Evolutionary conservation across 208 protist species (phyloP).

Genomic region (Crithidia brevicula): DNA sequence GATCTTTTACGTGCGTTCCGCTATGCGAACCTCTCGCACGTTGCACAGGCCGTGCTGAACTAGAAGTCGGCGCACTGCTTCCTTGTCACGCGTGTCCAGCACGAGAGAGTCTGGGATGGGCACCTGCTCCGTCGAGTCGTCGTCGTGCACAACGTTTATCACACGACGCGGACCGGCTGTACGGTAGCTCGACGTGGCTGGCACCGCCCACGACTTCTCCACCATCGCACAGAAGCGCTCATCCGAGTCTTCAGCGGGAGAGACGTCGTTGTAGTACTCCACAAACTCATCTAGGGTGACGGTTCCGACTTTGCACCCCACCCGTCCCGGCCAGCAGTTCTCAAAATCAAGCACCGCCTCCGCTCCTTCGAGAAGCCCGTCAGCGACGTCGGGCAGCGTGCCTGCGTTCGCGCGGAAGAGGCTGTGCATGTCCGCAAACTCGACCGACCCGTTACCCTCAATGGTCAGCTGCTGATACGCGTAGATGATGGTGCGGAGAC

Average conservation of each 20-base stretch:
- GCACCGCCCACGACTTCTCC: constrained; percentile 76
- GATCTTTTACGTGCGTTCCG: constrained; percentile 8
- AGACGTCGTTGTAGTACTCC: constrained; percentile 93
- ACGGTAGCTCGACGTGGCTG: constrained; percentile 64
- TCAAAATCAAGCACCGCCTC: constrained; percentile 87
- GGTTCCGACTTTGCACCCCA: constrained; percentile 60
- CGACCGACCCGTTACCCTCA: constrained; percentile 76
- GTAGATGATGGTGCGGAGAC: constrained; percentile 64
- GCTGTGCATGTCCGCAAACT: constrained; percentile 74
- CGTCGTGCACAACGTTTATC: constrained; percentile 67
- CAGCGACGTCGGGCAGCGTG: constrained; percentile 70
- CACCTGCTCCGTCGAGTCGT: constrained; percentile 64
- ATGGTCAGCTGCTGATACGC: constrained; percentile 79
- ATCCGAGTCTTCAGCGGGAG: constrained; percentile 73
- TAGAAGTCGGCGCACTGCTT: constrained; percentile 60
- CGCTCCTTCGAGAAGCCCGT: constrained; percentile 59
- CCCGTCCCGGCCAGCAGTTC: constrained; percentile 70
- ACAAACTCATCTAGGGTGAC: constrained; percentile 85
- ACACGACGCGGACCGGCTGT: constrained; percentile 45
- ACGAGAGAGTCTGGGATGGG: constrained; percentile 72
- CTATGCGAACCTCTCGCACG: constrained; percentile 49
- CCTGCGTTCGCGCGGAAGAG: constrained; percentile 71
- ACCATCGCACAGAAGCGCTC: constrained; percentile 82
- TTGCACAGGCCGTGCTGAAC: constrained; percentile 68
- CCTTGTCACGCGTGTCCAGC: constrained; percentile 48